These are phyloP conservation scores for Bidens hawaiensis DNA, from an alignment of 140 eudicot species.

Conservation along the genomic window DNA sequence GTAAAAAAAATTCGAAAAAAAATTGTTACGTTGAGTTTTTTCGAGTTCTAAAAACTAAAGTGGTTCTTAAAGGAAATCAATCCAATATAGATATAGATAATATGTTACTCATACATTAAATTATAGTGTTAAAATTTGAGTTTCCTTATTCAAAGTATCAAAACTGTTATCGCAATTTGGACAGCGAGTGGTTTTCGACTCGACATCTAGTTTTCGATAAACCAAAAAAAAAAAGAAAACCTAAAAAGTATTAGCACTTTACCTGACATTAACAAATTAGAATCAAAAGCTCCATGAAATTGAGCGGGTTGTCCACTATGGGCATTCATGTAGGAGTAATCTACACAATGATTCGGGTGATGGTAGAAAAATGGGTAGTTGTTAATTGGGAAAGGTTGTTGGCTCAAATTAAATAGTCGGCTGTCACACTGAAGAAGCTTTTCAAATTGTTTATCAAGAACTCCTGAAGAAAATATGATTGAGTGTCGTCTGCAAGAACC, in stretches of 20 bases:
- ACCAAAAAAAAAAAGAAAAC: background rate
- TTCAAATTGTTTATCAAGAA: constrained; percentile 52
- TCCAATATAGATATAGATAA: no score
- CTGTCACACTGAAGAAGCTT: constrained; percentile 59
- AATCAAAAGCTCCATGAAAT: constrained; percentile 6
- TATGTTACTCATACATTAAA: no score
- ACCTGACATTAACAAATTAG: constrained; percentile 34
- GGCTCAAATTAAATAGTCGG: constrained; percentile 38
- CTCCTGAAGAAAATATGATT: constrained; percentile 44
- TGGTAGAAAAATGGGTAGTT: constrained; percentile 36
- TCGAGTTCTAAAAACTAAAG: no score
- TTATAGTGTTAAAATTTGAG: no score
- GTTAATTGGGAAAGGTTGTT: constrained; percentile 37
- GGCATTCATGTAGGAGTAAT: constrained; percentile 2
- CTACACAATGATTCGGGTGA: background rate
- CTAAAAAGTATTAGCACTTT: background rate
- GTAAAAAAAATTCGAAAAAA: no score
- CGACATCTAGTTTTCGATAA: background rate
- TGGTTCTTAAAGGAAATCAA: no score
- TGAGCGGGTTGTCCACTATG: constrained; percentile 9
- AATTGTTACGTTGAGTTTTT: no score
- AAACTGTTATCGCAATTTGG: no score
- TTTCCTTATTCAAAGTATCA: no score
- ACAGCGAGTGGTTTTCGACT: no score
- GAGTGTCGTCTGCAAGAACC: constrained; percentile 39